A percentile compares a stretch with the other conserved stretches of the same genome.
Conservation (phyloP, 768 basidiomycete genomes). For the Asterophora parasitica region DNA sequence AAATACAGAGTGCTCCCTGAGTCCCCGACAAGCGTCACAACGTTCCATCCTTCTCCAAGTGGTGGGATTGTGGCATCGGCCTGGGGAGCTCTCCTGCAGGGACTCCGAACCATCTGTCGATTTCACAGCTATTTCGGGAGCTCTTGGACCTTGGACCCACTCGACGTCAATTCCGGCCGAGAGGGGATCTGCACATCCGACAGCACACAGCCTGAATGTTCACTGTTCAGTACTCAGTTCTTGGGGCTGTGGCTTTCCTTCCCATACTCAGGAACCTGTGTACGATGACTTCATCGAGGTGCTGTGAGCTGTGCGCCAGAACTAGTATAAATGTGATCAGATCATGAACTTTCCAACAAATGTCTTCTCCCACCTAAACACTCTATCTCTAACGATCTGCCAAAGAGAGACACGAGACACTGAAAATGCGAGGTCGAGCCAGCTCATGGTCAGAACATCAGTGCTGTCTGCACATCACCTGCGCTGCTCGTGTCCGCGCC, state of each 20-base stretch:
- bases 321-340: constrained; percentile 7
- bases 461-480: too few species aligned
- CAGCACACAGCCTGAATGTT: neutral
- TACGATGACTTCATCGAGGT: constrained; percentile 7
- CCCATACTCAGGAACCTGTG: neutral
- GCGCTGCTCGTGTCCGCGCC: neutral
- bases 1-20: too few species aligned
- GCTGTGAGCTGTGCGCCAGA: too few species aligned
- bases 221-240: too few species aligned
- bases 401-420: constrained; percentile 5
- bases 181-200: constrained; percentile 5
- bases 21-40: too few species aligned
- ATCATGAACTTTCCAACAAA: constrained; percentile 5
- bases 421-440: too few species aligned
- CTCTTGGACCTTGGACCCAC: neutral
- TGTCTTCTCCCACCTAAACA: constrained; percentile 12
- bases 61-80: too few species aligned
- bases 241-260: neutral
- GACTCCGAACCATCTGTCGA: too few species aligned
- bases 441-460: too few species aligned
- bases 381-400: constrained; percentile 9
- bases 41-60: too few species aligned
- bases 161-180: neutral
- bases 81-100: too few species aligned
- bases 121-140: neutral